Base-by-base conservation (phyloP, 2,329 filamentous ascomycete species). In the Aureobasidium sp. region DNA sequence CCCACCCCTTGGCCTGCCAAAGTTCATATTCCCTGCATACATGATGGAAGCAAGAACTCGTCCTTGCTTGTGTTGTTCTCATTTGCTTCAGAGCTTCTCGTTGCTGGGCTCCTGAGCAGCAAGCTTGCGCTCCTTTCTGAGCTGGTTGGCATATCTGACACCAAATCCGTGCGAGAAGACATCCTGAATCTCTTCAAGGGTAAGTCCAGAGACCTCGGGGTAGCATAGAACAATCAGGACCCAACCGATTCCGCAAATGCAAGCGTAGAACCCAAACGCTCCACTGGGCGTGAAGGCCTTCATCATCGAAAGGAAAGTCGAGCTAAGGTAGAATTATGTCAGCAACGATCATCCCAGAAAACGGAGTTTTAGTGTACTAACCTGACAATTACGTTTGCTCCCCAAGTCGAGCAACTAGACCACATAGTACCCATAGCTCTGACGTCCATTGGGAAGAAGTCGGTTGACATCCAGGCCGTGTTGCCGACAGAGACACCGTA, bases 231-330 rank as follows among this genome's bases (percentile, higher is more conserved):
- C 71, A 67, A 75, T 63, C 27, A 66, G 70, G 43, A 69, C 63
- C 70, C 73, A 75, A 0, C 73, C 74, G 17, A 75, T 65, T 8
- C 74, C 65, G 33, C 74, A 75, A 31, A 76, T 69, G 0, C 69
- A 73, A 10, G 73, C 72, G 62, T 75, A 76, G 64, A 75, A 75
- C 4, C 73, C 72, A 38, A 75, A 74, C 1, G 72, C 70, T 0
- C 72, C 72, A 13, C 65, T 69, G 0, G 71, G 71, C 2, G 72
- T 72, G 68, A 75, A 74, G 57, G 69, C 69, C 27, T 69, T 71
- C 53, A 65, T 66, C 72, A 75, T 74, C 3, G 70, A 69, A 4
- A 74, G 67, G 67, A 75, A 75, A 0, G 73, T 75, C n/a, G n/a
- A n/a, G n/a, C n/a, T n/a, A n/a, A n/a, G n/a, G n/a, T n/a, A n/a